A percentile compares a stretch with the other conserved stretches of the same genome.
Conservation (phyloP, 805 yeast genomes). For the Saccharomycopsis olivae region DNA sequence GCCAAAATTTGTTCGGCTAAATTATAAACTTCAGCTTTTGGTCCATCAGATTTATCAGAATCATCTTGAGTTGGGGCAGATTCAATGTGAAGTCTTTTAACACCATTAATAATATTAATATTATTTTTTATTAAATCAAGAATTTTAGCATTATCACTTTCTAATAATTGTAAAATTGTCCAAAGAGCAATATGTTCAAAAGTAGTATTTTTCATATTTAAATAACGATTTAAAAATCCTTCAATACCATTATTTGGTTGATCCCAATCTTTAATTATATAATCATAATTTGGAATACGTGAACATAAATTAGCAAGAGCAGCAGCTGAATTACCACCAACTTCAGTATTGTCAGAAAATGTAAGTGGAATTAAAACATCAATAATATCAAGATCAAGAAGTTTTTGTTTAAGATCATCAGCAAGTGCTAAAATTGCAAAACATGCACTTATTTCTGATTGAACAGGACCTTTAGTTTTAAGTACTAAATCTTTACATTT, state of each 20-base stretch:
- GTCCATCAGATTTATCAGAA: constrained; percentile 34
- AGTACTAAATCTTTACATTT: constrained; percentile 84
- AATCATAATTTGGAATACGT: constrained; percentile 72
- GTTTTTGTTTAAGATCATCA: constrained; percentile 80
- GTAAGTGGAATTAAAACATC: constrained; percentile 90
- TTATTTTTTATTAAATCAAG: constrained; percentile 43
- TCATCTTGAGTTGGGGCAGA: constrained; percentile 14
- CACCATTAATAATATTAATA: constrained; percentile 41
- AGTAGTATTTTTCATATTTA: constrained; percentile 78
- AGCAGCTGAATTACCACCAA: constrained; percentile 97
- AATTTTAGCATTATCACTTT: constrained; percentile 65
- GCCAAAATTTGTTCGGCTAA: constrained; percentile 53
- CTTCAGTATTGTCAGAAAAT: constrained; percentile 78
- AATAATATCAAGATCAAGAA: constrained; percentile 74
- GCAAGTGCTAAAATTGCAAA: constrained; percentile 94
- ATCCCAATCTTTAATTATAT: constrained; percentile 70
- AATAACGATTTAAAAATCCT: constrained; percentile 72
- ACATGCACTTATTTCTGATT: constrained; percentile 93
- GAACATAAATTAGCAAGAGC: constrained; percentile 94
- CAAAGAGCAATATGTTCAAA: constrained; percentile 97
- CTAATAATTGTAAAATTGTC: constrained; percentile 90
- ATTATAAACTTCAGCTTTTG: constrained; percentile 53
- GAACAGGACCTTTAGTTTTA: constrained; percentile 81
- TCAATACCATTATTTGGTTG: constrained; percentile 75
- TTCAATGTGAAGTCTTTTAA: constrained; percentile 32